Conservation (phyloP, 2,329 filamentous ascomycete genomes). For the Rutstroemia sydowiana region DNA sequence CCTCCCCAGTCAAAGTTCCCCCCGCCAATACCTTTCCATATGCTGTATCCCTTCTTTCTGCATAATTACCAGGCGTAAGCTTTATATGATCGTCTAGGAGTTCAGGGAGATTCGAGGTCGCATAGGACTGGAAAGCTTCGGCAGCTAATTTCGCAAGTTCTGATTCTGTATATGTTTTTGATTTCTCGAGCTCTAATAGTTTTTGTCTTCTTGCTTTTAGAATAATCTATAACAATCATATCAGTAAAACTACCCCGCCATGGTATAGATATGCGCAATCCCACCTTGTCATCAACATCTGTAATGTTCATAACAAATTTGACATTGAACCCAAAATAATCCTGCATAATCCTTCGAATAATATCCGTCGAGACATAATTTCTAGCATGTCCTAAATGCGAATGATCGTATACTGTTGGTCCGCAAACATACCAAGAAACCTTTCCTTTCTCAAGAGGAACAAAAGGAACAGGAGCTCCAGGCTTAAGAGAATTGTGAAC, state of each 20-base stretch:
- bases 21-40: conserved; percentile 50
- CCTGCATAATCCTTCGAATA: conserved; percentile 56
- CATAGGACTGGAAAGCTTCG: conserved; percentile 49
- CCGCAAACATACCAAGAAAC: conserved; percentile 65
- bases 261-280: not conserved
- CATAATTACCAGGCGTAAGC: conserved; percentile 45
- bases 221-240: conserved; percentile 5
- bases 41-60: conserved; percentile 40
- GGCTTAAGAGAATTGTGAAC: conserved; percentile 29
- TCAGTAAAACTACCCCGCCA: conserved; percentile 3
- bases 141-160: conserved; percentile 42
- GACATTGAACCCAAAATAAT: conserved; percentile 62
- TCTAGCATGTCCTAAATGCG: conserved; percentile 59
- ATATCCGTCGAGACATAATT: conserved; percentile 72
- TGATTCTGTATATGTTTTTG: conserved; percentile 51
- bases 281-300: conserved; percentile 55
- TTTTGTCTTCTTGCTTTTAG: conserved; percentile 65
- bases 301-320: conserved; percentile 70
- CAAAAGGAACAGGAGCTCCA: conserved; percentile 23
- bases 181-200: conserved; percentile 69
- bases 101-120: conserved; percentile 46
- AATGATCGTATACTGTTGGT: conserved; percentile 62
- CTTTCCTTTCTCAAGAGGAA: conserved; percentile 16
- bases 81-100: conserved; percentile 37
- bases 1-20: conserved; percentile 47